phyloP scores from a whole-genome alignment of 495 filamentous ascomycete species.

The Lindgomyces ingoldianus region DNA sequence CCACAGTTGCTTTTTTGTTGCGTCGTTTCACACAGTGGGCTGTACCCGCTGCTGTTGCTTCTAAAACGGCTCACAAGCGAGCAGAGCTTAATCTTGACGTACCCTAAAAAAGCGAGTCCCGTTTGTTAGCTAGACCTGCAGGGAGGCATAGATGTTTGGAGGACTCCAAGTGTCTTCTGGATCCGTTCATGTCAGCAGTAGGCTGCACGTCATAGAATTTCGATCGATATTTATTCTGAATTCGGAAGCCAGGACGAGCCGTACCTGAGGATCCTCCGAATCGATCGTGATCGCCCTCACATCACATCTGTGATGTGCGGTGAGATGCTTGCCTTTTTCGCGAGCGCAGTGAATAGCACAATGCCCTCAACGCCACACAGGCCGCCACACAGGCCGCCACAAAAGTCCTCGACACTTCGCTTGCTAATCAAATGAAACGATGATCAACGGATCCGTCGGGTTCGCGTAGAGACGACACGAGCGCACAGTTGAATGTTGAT shows the following conservation, averaged over 20 bases:
- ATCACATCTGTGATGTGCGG: neutral
- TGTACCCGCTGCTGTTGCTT: neutral
- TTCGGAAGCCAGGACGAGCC: slow-evolving; percentile 7
- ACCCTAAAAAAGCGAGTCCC: neutral
- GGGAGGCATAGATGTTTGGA: too few relatives aligned
- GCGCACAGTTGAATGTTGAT: neutral
- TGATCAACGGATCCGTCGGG: neutral
- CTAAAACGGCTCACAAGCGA: neutral
- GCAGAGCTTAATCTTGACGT: neutral
- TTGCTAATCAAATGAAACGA: neutral
- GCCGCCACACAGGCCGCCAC: neutral
- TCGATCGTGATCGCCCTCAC: neutral
- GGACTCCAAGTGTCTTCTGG: too few relatives aligned
- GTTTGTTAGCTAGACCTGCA: too few relatives aligned
- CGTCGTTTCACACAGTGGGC: neutral
- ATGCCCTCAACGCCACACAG: neutral
- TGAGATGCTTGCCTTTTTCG: too few relatives aligned
- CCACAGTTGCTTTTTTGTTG: neutral
- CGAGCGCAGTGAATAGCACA: neutral
- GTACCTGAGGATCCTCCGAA: slow-evolving; percentile 8
- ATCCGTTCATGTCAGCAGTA: too few relatives aligned
- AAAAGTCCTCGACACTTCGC: neutral
- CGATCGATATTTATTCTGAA: neutral
- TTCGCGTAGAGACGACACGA: neutral
- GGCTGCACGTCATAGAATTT: neutral